Percentiles rank a stretch among this genome's conserved stretches.
Conservation (phyloP, 805 yeast genomes). For the Wickerhamomyces xylosicus region DNA sequence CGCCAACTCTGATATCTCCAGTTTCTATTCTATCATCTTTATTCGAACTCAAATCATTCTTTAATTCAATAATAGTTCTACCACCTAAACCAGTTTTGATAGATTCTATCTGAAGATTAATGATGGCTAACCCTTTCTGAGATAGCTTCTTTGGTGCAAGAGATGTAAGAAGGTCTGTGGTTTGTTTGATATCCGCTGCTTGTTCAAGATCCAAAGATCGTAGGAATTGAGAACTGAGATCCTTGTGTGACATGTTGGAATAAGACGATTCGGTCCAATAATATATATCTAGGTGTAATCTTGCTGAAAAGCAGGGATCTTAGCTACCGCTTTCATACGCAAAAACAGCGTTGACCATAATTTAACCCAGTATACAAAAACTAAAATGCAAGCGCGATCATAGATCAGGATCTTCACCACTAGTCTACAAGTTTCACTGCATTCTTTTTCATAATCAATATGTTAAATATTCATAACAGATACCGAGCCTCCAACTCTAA, state of each 20-base stretch:
- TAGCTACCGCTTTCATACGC: too few relatives aligned
- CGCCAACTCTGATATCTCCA: constrained; percentile 63
- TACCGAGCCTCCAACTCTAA: not conserved
- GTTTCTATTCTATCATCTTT: constrained; percentile 25
- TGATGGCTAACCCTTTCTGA: constrained; percentile 61
- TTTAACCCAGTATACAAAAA: too few relatives aligned
- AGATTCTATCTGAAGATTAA: constrained; percentile 51
- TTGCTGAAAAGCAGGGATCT: too few relatives aligned
- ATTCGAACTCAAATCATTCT: constrained; percentile 37
- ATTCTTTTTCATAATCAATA: not conserved
- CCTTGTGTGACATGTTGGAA: not conserved
- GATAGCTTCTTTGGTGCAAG: constrained; percentile 60
- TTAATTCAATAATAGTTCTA: constrained; percentile 53
- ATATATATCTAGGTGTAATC: too few relatives aligned
- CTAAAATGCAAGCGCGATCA: too few relatives aligned
- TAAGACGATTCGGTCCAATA: too few relatives aligned
- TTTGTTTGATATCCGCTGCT: constrained; percentile 16
- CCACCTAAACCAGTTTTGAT: constrained; percentile 77
- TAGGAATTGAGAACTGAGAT: constrained; percentile 11
- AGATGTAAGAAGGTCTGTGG: constrained; percentile 28
- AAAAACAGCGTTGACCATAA: too few relatives aligned
- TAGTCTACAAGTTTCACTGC: too few relatives aligned
- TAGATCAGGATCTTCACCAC: too few relatives aligned
- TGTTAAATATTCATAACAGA: not conserved
- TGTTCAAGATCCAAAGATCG: constrained; percentile 11